Base-by-base conservation (phyloP, 345 rosid species). In the Pistacia vera region DNA sequence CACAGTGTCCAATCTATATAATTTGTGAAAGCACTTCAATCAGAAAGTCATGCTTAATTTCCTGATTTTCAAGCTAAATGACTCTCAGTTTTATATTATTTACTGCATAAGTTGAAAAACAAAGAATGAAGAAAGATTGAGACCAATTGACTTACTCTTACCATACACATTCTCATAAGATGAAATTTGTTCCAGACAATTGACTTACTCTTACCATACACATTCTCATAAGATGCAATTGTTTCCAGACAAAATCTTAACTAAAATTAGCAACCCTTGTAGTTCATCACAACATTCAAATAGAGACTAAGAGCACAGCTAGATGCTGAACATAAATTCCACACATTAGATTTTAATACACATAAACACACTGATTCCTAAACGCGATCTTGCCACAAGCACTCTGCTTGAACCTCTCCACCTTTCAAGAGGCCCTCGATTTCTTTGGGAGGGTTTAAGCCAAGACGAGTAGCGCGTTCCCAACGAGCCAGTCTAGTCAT, bases 401-500 rank as follows among this genome's bases (percentile, higher is more conserved):
- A 83, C 17, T 88, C 90, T 13, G 68, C 72, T 48, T 75, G 73
- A 20, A 84, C 88, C 72, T 87, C 82, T 58, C 79, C 88, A 7
- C 46, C 74, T 74, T 84, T 87, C 87, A 93, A 57, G 57, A 89
- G 74, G 30, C 1, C 72, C 76, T 84, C 82, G 0, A 94, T 84
- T 65, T 90, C 92, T 66, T 36, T 68, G 1, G 92, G 97, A 78
- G 95, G 95, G 73, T 85, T 87, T 74, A 90, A 68, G 51, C 97
- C 96, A 8, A 92, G 82, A 58, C 86, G 86, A 68, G 79, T 66
- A n/a, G 95, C 97, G 33, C 96, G 95, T 72, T 92, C 93, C 94
- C 90, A 94, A 1, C 97, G 85, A 51, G 65, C 92, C 63, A 85
- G 59, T 71, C 97, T 83, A 38, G 84, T 80, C 88, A 94, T 89